phyloP scores from a whole-genome alignment of 495 filamentous ascomycete genomes.

The Trichocladium antarcticum region DNA sequence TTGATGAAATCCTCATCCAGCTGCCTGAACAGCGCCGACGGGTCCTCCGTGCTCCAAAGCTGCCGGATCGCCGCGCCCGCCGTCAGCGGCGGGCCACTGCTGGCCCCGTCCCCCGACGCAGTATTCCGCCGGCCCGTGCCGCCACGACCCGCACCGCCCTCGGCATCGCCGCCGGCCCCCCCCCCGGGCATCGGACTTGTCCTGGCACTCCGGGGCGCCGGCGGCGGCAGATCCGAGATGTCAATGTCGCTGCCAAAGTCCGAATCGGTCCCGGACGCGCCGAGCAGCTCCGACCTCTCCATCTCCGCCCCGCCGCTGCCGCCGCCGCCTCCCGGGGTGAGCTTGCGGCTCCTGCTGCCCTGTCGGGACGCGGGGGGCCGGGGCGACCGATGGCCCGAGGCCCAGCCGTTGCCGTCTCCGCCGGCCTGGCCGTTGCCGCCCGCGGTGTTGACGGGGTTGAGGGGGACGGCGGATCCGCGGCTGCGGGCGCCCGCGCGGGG shows the following conservation, averaged over 20 bases:
- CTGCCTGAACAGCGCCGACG: conserved; percentile 82
- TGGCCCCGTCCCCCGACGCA: conserved; percentile 23
- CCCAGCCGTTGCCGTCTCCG: conserved; percentile 34
- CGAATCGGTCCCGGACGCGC: conserved; percentile 47
- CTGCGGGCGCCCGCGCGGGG: conserved; percentile 41
- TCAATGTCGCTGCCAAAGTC: conserved; percentile 54
- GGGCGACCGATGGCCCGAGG: conserved; percentile 44
- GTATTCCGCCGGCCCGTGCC: background rate
- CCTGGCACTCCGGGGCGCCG: conserved; percentile 38
- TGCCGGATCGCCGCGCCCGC: conserved; percentile 62
- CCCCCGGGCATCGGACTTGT: conserved; percentile 42
- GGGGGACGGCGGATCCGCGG: conserved; percentile 43
- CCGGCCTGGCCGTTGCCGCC: conserved; percentile 17
- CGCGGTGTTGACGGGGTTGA: conserved; percentile 38
- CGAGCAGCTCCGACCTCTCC: conserved; percentile 57
- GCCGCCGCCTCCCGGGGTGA: conserved; percentile 23
- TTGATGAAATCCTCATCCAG: conserved; percentile 96
- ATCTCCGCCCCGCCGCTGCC: conserved; percentile 37
- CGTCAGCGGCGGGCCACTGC: conserved; percentile 43
- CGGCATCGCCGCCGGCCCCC: background rate
- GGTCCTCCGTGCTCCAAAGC: conserved; percentile 62
- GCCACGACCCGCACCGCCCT: conserved; percentile 9
- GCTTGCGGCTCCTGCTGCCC: conserved; percentile 41
- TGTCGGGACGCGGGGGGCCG: conserved; percentile 27
- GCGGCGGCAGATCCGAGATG: conserved; percentile 49